phyloP scores from a whole-genome alignment of 768 basidiomycete genomes.

The Auricularia sp. region DNA sequence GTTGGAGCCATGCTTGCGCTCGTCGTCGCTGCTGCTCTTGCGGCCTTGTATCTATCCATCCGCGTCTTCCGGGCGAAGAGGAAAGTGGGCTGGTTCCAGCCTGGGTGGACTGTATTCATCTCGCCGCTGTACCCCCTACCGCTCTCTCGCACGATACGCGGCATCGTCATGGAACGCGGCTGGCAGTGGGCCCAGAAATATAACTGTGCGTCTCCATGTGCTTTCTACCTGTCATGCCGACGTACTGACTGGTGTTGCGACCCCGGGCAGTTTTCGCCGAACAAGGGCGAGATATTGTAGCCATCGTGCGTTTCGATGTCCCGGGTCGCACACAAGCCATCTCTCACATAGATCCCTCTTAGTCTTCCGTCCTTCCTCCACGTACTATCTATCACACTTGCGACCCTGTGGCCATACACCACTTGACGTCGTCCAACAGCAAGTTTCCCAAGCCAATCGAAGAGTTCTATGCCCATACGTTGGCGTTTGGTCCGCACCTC shows the following conservation, averaged over 20 bases:
- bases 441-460: neutral
- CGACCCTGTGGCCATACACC: neutral
- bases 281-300: neutral
- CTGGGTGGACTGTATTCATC: no score
- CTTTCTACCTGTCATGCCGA: no score
- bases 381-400: neutral
- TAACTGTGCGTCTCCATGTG: neutral
- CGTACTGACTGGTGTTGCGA: no score
- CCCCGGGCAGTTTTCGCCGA: neutral
- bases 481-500: neutral
- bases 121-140: no score
- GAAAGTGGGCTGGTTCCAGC: no score
- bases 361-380: neutral
- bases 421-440: neutral
- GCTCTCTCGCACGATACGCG: no score
- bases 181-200: neutral
- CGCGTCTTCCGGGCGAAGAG: no score
- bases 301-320: neutral
- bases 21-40: no score
- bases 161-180: neutral
- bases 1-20: no score
- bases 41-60: no score
- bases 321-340: neutral
- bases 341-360: neutral
- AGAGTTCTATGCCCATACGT: neutral